Percentiles rank a stretch among this genome's conserved stretches.
Evolutionary conservation across 2,329 filamentous ascomycete genomes (phyloP).

Genomic region (Alternaria brassicae): DNA sequence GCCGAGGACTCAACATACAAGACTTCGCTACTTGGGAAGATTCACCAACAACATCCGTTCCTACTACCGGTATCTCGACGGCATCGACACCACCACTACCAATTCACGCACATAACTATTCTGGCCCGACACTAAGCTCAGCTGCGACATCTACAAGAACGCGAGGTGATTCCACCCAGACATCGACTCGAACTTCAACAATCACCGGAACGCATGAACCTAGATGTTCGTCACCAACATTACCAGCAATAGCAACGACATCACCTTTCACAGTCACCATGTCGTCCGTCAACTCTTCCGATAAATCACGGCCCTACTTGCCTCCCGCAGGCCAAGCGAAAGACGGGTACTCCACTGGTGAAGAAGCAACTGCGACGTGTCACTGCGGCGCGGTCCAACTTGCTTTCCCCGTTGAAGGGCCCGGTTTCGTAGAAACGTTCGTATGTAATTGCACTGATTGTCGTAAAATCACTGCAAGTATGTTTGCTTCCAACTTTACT

Average conservation of each 20-base stretch:
- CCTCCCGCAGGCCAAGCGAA: constrained; percentile 24
- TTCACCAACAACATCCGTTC: not conserved
- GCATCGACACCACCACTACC: not conserved
- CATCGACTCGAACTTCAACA: not conserved
- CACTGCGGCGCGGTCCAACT: constrained; percentile 41
- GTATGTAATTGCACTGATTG: constrained; percentile 69
- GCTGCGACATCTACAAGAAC: not conserved
- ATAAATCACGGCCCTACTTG: constrained; percentile 21
- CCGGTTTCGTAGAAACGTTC: constrained; percentile 60
- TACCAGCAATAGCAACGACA: not conserved
- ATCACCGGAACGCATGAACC: not conserved
- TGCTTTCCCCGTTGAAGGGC: constrained; percentile 51
- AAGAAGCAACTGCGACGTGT: constrained; percentile 40
- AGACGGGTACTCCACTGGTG: constrained; percentile 31
- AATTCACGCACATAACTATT: not conserved
- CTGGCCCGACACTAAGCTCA: not conserved
- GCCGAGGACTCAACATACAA: not conserved
- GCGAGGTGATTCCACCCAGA: not conserved
- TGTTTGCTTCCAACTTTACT: constrained; percentile 65
- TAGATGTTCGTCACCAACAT: not conserved
- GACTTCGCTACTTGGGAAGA: not conserved
- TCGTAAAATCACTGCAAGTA: constrained; percentile 67
- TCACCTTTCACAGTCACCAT: not conserved
- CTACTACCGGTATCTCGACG: not conserved
- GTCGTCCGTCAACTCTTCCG: constrained; percentile 4